Base-by-base conservation (phyloP, 1,284 basidiomycete species). In the Malassezia brasiliensis region DNA sequence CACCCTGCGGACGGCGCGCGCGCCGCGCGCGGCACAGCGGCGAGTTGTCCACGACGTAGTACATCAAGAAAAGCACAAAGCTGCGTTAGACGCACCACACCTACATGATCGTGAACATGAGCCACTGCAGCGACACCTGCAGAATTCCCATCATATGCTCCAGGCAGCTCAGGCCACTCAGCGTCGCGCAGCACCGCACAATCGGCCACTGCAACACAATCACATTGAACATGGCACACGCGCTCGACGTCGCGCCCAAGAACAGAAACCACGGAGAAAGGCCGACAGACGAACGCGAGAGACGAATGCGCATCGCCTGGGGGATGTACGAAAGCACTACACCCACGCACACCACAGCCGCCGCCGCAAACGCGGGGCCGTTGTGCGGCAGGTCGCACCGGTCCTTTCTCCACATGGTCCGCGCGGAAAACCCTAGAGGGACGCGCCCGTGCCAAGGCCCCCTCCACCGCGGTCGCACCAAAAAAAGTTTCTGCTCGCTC, bases 261-360 rank as follows among this genome's bases (percentile, higher is more conserved):
- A 96, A 79, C n/a, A 96, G 78, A 74, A 88, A 98, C 83, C 87
- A 87, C 50, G 90, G 88, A 58, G 87, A 90, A 60, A 94, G 83
- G 0, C 90, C 90, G 64, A 90, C 83, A 0, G 88, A 90, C 0
- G 88, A 86, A 38, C 82, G 80, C 41, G 83, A 81, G 50, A 77
- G 37, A 37, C 63, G 42, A 53, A 73, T 72, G 48, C 71, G 76
- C 66, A 90, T 83, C 60, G 91, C 89, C 32, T 94, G 90, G 1
- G 91, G 91, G 10, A 85, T 76, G 76, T 94, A 96, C 41, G 90
- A 94, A 55, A 89, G 74, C 58, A 90, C 77, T 39, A 96, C 79
- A 10, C 93, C 93, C 55, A 81, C 71, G 62, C 87, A 86, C 55
- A 96, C 82, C 17, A 83, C 77, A 14, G 81, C 77, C 1, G 88